Base-by-base conservation (phyloP, 2,329 filamentous ascomycete species). In the Pseudonectria foliicola region DNA sequence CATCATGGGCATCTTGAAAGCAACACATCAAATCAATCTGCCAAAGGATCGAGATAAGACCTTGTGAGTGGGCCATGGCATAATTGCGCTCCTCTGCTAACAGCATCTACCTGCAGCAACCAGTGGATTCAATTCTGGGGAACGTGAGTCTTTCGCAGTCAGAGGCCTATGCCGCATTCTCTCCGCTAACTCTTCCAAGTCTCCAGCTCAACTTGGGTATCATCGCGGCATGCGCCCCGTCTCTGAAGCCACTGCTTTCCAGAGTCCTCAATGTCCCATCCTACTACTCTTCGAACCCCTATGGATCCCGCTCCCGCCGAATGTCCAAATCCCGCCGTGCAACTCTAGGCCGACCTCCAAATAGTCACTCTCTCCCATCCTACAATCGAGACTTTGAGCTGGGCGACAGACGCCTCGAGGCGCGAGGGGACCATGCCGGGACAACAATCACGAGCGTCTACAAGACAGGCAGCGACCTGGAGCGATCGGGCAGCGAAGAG, bases 181-280 rank as follows among this genome's bases (percentile, higher is more conserved):
- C 18, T 21, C 18, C 8, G 18, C 34, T 49, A 34, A 49, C 40
- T n/a, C 14, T 10, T 7, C 29, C 13, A 35, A 67, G 62, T 13
- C 51, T 66, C 35, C 62, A 67, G 44, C 50, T 64, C 32, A 60
- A 61, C 31, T 45, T 64, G 10, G 60, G 60, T 10, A 62, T 66
- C 26, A 53, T 63, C 16, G 62, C 62, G 2, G 59, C 56, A 25
- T 64, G 60, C 27, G 53, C 63, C 7, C 61, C 63, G 6, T 55
- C 59, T 2, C 46, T 67, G 13, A 61, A 60, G 29, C 61, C 62
- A 2, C 48, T 64, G 6, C 52, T 63, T 13, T 41, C 46, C 39
- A 44, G 48, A 16, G 41, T 41, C 28, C 52, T 62, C n/a, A 48
- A 50, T 14, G 39, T 55, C 7, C 50, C 45, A 4, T n/a, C n/a